phyloP scores from a whole-genome alignment of 1,284 basidiomycete genomes.

The Vanrija sp. region DNA sequence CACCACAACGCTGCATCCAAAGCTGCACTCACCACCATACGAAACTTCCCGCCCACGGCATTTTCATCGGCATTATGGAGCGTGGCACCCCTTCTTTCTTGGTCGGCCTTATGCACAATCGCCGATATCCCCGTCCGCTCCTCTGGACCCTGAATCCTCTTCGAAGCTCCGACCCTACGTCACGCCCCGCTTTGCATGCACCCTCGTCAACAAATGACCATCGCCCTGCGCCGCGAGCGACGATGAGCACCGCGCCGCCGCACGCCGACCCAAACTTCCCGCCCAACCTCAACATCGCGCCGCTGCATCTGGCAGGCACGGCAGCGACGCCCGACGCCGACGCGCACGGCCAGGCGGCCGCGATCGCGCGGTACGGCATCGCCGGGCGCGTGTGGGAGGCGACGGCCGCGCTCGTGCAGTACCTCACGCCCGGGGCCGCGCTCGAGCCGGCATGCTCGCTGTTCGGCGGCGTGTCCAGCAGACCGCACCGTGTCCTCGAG shows the following conservation, averaged over 20 bases:
- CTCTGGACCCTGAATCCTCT: too few species aligned
- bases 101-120: too few species aligned
- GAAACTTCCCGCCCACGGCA: too few species aligned
- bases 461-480: slow-evolving; percentile 9
- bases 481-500: slow-evolving; percentile 32
- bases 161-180: too few species aligned
- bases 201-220: too few species aligned
- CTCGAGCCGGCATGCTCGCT: slow-evolving; percentile 41
- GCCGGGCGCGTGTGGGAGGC: slow-evolving; percentile 49
- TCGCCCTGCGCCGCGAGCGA: too few species aligned
- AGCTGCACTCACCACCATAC: too few species aligned
- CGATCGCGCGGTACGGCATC: slow-evolving; percentile 43
- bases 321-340: slow-evolving; percentile 12
- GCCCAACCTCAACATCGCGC: slow-evolving; percentile 39
- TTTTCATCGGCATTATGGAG: too few species aligned
- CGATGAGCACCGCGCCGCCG: not conserved
- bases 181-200: too few species aligned
- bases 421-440: slow-evolving; percentile 29
- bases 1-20: too few species aligned
- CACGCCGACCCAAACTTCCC: slow-evolving; percentile 46
- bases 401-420: slow-evolving; percentile 32
- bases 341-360: slow-evolving; percentile 25
- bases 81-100: too few species aligned
- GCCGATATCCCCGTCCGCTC: too few species aligned
- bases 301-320: slow-evolving; percentile 21